Evolutionary conservation across 768 basidiomycete species (phyloP).

Genomic region (Collybia sordida): DNA sequence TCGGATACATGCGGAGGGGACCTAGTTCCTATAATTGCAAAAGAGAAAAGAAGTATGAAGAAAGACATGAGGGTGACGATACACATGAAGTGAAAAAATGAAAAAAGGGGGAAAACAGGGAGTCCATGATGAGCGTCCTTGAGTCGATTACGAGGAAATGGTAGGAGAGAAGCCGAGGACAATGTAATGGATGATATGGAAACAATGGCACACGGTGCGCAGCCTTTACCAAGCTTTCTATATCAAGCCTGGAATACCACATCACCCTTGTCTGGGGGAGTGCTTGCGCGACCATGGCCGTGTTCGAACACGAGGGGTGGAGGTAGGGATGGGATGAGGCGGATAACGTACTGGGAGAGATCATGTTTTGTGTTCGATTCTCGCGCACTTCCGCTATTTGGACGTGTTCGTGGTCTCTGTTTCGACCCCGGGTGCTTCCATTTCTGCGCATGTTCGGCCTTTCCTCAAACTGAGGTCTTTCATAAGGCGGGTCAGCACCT

Average conservation of each 20-base stretch:
- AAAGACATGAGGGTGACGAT: constrained; percentile 21
- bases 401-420: constrained; percentile 27
- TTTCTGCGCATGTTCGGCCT: constrained; percentile 21
- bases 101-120: constrained; percentile 29
- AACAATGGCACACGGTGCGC: constrained; percentile 23
- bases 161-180: constrained; percentile 26
- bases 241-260: constrained; percentile 14
- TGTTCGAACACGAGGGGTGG: constrained; percentile 34
- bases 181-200: constrained; percentile 20
- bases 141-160: constrained; percentile 31
- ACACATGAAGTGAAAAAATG: constrained; percentile 29
- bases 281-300: constrained; percentile 28
- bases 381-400: constrained; percentile 24
- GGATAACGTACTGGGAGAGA: constrained; percentile 63
- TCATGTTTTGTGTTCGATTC: constrained; percentile 32
- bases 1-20: constrained; percentile 36
- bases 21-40: constrained; percentile 45
- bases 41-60: constrained; percentile 28
- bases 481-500: constrained; percentile 11
- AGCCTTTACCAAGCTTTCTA: constrained; percentile 21
- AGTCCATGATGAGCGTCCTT: constrained; percentile 44
- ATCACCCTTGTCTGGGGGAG: constrained; percentile 18
- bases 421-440: constrained; percentile 24
- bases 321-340: constrained; percentile 47
- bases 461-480: constrained; percentile 15